A percentile compares a stretch with the other conserved stretches of the same genome.
These are phyloP conservation scores for Tolypocladium endophyticum DNA, from an alignment of 2,329 filamentous ascomycete genomes.

Conservation along the genomic window DNA sequence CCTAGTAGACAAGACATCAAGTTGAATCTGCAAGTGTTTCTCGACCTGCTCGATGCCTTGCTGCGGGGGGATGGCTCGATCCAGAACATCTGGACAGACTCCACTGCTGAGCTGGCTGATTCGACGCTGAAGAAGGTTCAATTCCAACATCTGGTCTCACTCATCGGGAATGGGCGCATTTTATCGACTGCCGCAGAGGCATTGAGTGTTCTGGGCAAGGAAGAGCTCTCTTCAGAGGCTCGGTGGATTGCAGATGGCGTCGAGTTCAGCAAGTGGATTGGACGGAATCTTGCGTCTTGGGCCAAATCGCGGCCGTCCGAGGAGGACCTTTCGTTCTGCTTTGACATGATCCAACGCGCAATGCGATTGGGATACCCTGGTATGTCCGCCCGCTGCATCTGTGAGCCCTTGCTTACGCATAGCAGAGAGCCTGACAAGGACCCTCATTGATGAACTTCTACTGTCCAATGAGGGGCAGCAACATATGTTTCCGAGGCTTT, in stretches of 20 bases:
- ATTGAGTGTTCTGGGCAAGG: slow-evolving; percentile 33
- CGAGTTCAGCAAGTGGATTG: slow-evolving; percentile 63
- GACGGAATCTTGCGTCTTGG: slow-evolving; percentile 46
- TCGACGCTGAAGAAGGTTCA: slow-evolving; percentile 18
- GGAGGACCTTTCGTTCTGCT: slow-evolving; percentile 29
- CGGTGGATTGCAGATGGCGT: slow-evolving; percentile 56
- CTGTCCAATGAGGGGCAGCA: slow-evolving; percentile 14
- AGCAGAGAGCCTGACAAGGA: slow-evolving; percentile 30
- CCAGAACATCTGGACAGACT: slow-evolving; percentile 25
- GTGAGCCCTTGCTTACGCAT: slow-evolving; percentile 7
- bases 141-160: slow-evolving; percentile 25
- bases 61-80: slow-evolving; percentile 27
- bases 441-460: slow-evolving; percentile 25
- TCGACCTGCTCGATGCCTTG: slow-evolving; percentile 33
- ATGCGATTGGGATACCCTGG: slow-evolving; percentile 65
- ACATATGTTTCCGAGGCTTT: slow-evolving; percentile 17
- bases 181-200: slow-evolving; percentile 45
- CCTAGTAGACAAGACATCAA: slow-evolving; percentile 28
- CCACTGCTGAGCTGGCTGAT: slow-evolving; percentile 12
- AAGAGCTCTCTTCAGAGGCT: slow-evolving; percentile 11
- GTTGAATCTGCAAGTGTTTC: slow-evolving; percentile 31
- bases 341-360: slow-evolving; percentile 44
- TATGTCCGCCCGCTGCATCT: slow-evolving; percentile 21
- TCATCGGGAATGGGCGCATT: slow-evolving; percentile 39
- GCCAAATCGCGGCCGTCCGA: slow-evolving; percentile 18